Percentiles rank a stretch among this genome's conserved stretches.
Conservation (phyloP, 805 yeast genomes). For the Pichia exigua region DNA sequence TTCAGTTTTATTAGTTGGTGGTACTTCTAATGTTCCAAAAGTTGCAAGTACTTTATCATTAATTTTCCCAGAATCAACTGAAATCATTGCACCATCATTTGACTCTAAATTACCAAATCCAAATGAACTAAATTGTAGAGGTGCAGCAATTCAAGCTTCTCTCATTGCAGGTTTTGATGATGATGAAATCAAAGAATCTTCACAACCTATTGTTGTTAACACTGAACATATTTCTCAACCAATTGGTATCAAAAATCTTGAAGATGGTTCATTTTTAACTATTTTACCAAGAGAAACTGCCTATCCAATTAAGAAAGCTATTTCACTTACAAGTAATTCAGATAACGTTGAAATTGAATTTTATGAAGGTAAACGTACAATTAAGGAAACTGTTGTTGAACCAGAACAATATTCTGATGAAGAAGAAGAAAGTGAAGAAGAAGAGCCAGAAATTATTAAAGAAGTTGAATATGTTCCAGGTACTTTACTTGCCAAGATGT, state of each 20-base stretch:
- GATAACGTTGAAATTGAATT: conserved; percentile 62
- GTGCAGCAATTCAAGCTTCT: conserved; percentile 96
- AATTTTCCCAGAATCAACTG: conserved; percentile 75
- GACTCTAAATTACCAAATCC: conserved; percentile 81
- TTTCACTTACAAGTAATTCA: conserved; percentile 54
- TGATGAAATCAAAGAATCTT: conserved; percentile 72
- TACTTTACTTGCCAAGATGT: conserved; percentile 68
- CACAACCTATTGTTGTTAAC: conserved; percentile 76
- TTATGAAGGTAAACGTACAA: conserved; percentile 77
- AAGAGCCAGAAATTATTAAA: conserved; percentile 82
- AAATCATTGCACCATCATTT: conserved; percentile 64
- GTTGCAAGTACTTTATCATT: conserved; percentile 65
- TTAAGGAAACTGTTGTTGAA: conserved; percentile 77
- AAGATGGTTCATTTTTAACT: conserved; percentile 55
- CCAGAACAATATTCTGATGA: conserved; percentile 48
- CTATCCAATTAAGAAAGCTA: conserved; percentile 76
- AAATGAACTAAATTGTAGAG: conserved; percentile 82
- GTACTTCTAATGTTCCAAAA: conserved; percentile 88
- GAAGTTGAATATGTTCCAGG: conserved; percentile 70
- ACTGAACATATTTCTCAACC: conserved; percentile 82
- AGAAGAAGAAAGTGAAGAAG: conserved; percentile 52
- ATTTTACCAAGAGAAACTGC: conserved; percentile 80
- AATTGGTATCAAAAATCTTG: conserved; percentile 72
- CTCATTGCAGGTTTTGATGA: conserved; percentile 74
- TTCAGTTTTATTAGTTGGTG: conserved; percentile 89